phyloP scores from a whole-genome alignment of 1,284 basidiomycete species.

The Austroboletus rostrupii region DNA sequence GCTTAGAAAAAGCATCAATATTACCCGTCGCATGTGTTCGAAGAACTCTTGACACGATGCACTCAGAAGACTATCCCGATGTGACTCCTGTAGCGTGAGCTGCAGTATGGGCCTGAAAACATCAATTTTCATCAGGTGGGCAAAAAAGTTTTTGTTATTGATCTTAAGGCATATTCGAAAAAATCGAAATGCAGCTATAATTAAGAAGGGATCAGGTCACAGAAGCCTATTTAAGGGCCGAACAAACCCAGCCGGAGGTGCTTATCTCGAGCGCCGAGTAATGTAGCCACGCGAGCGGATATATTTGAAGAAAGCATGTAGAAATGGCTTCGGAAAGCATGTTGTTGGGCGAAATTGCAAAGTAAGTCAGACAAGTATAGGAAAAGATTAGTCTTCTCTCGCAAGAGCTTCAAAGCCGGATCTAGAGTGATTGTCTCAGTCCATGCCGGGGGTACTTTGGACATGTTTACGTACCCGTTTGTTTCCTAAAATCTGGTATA shows the following conservation, averaged over 20 bases:
- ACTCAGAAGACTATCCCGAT: slow-evolving; percentile 87
- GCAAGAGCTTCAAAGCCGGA: slow-evolving; percentile 49
- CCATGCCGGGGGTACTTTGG: neutral
- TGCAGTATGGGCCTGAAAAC: slow-evolving; percentile 81
- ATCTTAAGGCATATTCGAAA: slow-evolving; percentile 83
- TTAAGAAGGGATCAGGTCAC: slow-evolving; percentile 10
- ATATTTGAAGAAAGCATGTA: slow-evolving; percentile 82
- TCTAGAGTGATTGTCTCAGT: slow-evolving; percentile 36
- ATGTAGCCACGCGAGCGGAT: slow-evolving; percentile 67
- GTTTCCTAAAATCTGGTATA: slow-evolving; percentile 71
- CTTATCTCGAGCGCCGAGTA: slow-evolving; percentile 84
- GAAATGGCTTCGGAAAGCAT: slow-evolving; percentile 88
- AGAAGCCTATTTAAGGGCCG: neutral
- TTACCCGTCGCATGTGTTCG: slow-evolving; percentile 82
- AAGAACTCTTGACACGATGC: slow-evolving; percentile 96
- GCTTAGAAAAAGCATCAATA: slow-evolving; percentile 21
- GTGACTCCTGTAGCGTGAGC: slow-evolving; percentile 77
- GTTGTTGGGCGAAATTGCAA: slow-evolving; percentile 84
- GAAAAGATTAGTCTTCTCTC: slow-evolving; percentile 75
- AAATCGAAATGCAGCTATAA: slow-evolving; percentile 82
- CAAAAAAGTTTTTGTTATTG: slow-evolving; percentile 84
- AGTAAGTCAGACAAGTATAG: slow-evolving; percentile 87
- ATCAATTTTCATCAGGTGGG: slow-evolving; percentile 83
- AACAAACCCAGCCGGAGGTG: slow-evolving; percentile 82
- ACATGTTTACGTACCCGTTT: slow-evolving; percentile 45